Evolutionary conservation across 192 early-diverging fungal genomes (phyloP).

Genomic region (Backusella luteola): DNA sequence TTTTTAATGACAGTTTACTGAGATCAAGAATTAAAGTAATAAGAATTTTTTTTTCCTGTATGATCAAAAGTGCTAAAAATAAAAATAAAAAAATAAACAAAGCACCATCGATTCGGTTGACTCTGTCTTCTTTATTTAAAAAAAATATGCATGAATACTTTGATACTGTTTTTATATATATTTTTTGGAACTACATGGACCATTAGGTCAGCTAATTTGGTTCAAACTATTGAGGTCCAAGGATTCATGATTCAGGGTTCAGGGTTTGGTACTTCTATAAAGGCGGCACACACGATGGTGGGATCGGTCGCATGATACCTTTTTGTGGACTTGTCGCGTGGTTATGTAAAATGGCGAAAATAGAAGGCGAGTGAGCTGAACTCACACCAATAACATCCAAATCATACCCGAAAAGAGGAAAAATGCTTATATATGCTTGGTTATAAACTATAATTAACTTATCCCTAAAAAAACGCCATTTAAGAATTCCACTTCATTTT

Average conservation of each 20-base stretch:
- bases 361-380: not conserved
- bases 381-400: not conserved
- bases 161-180: not conserved
- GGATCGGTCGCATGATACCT: not conserved
- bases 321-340: constrained; percentile 2
- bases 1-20: not conserved
- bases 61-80: not conserved
- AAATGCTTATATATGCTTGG: not conserved
- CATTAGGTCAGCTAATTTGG: constrained; percentile 3
- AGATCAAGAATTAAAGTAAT: not conserved
- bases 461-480: not conserved
- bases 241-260: constrained; percentile 6
- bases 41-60: not conserved
- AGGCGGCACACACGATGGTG: not conserved
- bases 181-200: not conserved
- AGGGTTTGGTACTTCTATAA: constrained; percentile 1
- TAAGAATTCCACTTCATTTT: not conserved
- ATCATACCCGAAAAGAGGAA: not conserved
- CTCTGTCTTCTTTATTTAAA: not conserved
- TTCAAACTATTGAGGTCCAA: not conserved
- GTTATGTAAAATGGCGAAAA: not conserved
- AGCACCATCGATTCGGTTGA: not conserved
- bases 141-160: not conserved
- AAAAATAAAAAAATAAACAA: not conserved
- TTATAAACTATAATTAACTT: not conserved